Base-by-base conservation (phyloP, 345 rosid species). In the Corchorus capsularis region DNA sequence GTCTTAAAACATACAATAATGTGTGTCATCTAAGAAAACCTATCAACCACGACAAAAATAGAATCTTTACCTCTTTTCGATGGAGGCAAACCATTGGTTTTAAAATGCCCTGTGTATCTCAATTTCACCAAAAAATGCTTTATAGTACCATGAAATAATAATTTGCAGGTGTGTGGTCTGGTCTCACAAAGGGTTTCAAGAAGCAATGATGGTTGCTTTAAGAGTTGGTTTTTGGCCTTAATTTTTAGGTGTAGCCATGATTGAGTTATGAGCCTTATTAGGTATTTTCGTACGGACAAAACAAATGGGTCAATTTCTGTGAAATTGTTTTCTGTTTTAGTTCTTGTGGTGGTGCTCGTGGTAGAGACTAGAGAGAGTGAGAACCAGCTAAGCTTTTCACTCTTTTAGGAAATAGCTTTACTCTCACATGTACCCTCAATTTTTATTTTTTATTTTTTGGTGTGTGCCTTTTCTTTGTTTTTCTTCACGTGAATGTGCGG, bases 161-260 rank as follows among this genome's bases (percentile, higher is more conserved):
- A 63, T 17, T 63, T 41, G 32, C 15, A 8, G 4, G 32, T n/a
- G 32, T 41, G 32, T 35, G 69, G 52, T 41, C 69, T 35, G 69
- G 52, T 41, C 69, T 64, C 50, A 41, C 45, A 64, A 64, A 64
- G 52, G 16, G 69, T n/a, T 64, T 64, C 69, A 64, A 64, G 50
- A 41, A 43, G 41, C 69, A 41, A 64, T 64, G 69, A 64, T 64
- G 50, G 50, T 64, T 37, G 69, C 69, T 64, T 64, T 64, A 34
- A 64, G 69, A 41, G 41, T 41, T 17, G 50, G 69, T 4, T 64
- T 39, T 64, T 10, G 50, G 15, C 32, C 32, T 64, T 37, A 39
- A 37, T 16, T 63, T 63, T 17, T 63, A 37, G 47, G 68, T 17
- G 8, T 8, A 39, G 50, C 34, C 34, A 41, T 41, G 32, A 41